These are phyloP conservation scores for Flaveria bidentis DNA, from an alignment of 129 eudicot genomes.

Conservation along the genomic window DNA sequence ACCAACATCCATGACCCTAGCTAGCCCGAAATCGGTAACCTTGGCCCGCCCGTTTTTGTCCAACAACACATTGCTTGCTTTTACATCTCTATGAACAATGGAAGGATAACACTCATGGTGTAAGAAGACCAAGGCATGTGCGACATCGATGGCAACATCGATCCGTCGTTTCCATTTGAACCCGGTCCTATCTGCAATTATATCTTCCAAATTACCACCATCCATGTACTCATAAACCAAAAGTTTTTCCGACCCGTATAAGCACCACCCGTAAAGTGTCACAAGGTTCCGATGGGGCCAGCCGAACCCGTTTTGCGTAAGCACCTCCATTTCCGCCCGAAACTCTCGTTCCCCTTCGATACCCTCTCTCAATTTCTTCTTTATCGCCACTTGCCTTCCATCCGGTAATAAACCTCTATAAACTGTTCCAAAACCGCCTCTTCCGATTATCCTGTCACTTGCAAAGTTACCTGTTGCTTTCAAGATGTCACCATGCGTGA, in stretches of 20 bases:
- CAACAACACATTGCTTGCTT: slow-evolving; percentile 89
- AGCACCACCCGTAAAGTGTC: slow-evolving; percentile 90
- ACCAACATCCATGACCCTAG: slow-evolving; percentile 77
- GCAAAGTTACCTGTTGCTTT: slow-evolving; percentile 79
- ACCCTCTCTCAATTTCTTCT: slow-evolving; percentile 81
- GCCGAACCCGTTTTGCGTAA: slow-evolving; percentile 60
- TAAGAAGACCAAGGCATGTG: slow-evolving; percentile 77
- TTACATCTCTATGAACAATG: slow-evolving; percentile 90
- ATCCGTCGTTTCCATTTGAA: slow-evolving; percentile 64
- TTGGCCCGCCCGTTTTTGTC: slow-evolving; percentile 73
- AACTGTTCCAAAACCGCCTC: slow-evolving; percentile 91
- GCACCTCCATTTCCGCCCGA: slow-evolving; percentile 92
- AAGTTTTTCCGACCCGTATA: slow-evolving; percentile 77
- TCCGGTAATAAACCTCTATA: slow-evolving; percentile 79
- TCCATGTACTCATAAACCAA: slow-evolving; percentile 92
- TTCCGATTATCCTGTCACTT: slow-evolving; percentile 70
- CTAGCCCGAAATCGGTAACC: slow-evolving; percentile 92
- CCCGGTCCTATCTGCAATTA: slow-evolving; percentile 44
- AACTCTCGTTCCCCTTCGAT: slow-evolving; percentile 88
- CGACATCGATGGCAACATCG: slow-evolving; percentile 74
- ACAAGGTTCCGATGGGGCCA: slow-evolving; percentile 99
- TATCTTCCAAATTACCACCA: slow-evolving; percentile 87
- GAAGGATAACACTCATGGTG: slow-evolving; percentile 91
- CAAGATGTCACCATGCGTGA: slow-evolving; percentile 81
- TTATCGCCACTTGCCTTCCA: slow-evolving; percentile 85